These are phyloP conservation scores for Lasiodiplodia hormozganensis DNA, from an alignment of 2,329 filamentous ascomycete species.

Conservation along the genomic window DNA sequence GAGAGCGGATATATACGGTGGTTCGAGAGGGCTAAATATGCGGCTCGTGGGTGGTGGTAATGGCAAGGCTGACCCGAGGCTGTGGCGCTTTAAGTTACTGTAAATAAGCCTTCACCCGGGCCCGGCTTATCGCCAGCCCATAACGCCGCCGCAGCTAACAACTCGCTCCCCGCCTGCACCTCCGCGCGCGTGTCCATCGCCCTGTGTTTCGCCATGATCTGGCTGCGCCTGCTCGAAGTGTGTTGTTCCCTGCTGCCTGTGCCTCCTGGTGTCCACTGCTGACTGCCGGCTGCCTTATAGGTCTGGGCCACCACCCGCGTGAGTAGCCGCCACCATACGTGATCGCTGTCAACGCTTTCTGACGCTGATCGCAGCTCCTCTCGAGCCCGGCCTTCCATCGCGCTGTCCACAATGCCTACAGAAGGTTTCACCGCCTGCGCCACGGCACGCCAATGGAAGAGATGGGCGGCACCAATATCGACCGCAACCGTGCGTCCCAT, in stretches of 20 bases:
- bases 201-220: slow-evolving; percentile 3
- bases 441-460: slow-evolving; percentile 58
- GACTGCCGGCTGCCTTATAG: slow-evolving; percentile 33
- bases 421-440: slow-evolving; percentile 51
- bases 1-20: slow-evolving; percentile 6
- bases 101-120: not conserved
- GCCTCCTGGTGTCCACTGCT: slow-evolving; percentile 31
- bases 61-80: slow-evolving; percentile 25
- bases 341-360: slow-evolving; percentile 13
- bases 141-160: not conserved
- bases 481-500: slow-evolving; percentile 44
- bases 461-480: slow-evolving; percentile 57
- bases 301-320: slow-evolving; percentile 48
- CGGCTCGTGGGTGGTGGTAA: slow-evolving; percentile 25
- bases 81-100: slow-evolving; percentile 6
- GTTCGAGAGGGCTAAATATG: slow-evolving; percentile 22
- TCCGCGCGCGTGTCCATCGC: not conserved
- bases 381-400: slow-evolving; percentile 62
- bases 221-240: slow-evolving; percentile 29
- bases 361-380: slow-evolving; percentile 52
- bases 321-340: slow-evolving; percentile 30
- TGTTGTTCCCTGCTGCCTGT: slow-evolving; percentile 11
- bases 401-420: slow-evolving; percentile 58
- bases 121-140: slow-evolving; percentile 13
- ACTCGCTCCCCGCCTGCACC: not conserved